phyloP scores from a whole-genome alignment of 192 early-diverging fungal genomes.

The Coemansia biformis region DNA sequence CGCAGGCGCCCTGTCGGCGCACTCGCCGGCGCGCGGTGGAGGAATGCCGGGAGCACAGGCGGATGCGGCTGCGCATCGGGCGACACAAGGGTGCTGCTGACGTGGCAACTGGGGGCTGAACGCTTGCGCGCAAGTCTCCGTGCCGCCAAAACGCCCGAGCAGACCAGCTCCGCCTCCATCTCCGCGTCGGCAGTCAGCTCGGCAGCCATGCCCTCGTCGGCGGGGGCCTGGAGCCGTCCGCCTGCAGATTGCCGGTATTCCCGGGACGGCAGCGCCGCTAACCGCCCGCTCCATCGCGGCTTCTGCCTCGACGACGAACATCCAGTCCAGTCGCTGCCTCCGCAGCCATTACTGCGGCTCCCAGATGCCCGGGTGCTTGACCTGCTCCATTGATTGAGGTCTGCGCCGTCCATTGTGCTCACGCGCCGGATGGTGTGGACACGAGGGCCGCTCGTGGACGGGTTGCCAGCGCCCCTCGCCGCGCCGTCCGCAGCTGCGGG shows the following conservation, averaged over 20 bases:
- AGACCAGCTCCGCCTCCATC: conserved; percentile 40
- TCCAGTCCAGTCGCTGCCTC: background rate
- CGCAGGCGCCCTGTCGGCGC: conserved; percentile 18
- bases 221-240: conserved; percentile 8
- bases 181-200: conserved; percentile 44
- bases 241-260: conserved; percentile 34
- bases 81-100: background rate
- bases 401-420: conserved; percentile 35
- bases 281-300: conserved; percentile 40
- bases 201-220: conserved; percentile 22
- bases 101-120: conserved; percentile 8
- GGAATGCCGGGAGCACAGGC: conserved; percentile 31
- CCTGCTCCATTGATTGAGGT: conserved; percentile 7
- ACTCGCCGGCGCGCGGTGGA: background rate
- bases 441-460: background rate
- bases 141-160: conserved; percentile 37
- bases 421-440: conserved; percentile 11
- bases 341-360: too few relatives aligned
- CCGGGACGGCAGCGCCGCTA: conserved; percentile 41
- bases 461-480: background rate
- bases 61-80: conserved; percentile 6
- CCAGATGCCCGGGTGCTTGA: background rate
- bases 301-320: conserved; percentile 15
- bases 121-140: conserved; percentile 19
- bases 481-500: background rate